phyloP scores from a whole-genome alignment of 208 protist genomes.

The Leishmania braziliensis region DNA sequence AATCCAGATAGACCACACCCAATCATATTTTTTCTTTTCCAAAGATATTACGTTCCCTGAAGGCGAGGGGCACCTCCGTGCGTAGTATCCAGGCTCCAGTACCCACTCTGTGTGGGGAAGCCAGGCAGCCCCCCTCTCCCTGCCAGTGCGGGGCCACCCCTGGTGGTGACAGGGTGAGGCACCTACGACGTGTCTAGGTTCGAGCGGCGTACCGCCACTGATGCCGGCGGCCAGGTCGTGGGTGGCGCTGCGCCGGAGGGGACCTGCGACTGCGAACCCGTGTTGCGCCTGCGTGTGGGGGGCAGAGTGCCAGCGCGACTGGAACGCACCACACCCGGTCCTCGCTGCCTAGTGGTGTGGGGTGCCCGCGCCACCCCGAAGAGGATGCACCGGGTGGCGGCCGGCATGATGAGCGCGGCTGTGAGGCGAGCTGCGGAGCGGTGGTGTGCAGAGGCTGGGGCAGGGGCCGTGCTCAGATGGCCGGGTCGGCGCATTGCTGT shows the following conservation, averaged over 20 bases:
- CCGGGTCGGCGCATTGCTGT: neutral
- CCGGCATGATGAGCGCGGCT: neutral
- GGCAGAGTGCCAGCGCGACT: neutral
- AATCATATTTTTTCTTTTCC: neutral
- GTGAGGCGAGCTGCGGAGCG: neutral
- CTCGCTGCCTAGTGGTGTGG: neutral
- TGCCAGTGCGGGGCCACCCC: neutral
- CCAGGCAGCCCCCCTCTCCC: neutral
- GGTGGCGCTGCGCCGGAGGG: neutral
- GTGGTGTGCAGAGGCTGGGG: neutral
- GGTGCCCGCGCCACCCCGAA: neutral
- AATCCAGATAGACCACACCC: neutral
- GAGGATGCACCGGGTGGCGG: neutral
- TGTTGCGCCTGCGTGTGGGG: neutral
- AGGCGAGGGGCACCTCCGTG: neutral
- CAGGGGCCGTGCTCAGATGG: neutral
- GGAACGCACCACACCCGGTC: neutral
- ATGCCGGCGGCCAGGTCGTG: neutral
- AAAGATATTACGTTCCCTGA: neutral
- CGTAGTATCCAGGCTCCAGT: neutral
- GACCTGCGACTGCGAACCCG: neutral
- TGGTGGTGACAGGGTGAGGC: neutral
- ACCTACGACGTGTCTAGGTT: neutral
- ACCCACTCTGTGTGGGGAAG: neutral
- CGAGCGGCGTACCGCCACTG: neutral